Base-by-base conservation (phyloP, 306 rosid species). In the Acacia melanoxylon region DNA sequence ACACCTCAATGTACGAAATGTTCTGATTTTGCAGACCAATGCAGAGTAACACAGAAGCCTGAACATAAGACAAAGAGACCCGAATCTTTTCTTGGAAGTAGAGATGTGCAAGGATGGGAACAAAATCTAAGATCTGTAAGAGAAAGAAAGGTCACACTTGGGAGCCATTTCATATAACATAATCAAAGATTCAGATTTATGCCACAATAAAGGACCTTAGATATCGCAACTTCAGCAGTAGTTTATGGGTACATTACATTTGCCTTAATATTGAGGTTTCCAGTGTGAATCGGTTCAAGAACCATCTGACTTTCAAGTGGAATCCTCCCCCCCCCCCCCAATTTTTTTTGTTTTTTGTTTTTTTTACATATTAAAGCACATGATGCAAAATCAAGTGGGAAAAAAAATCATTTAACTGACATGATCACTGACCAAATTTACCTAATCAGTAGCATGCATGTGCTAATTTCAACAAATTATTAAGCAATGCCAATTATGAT, bases 1-100 rank as follows among this genome's bases (percentile, higher is more conserved):
- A 73, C 46, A 95, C 99, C 99, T 93, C 96, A 78, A 95, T 83
- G 78, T 87, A 80, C 4, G 94, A 84, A 84, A 93, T 69, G 82
- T 86, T 76, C 86, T 85, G 93, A 75, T 76, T 85, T 86, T 93
- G 99, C 85, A 95, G 82, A 59, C 99, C 98, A n/a, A 86, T 92
- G 86, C 98, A 95, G 68, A 95, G 93, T 85, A 95, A 88, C 74
- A 95, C 91, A 70, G 97, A 93, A 77, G 96, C 92, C 90, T 92
- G 96, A 72, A 85, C 87, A 84, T 83, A 79, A 16, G 94, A 84
- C 82, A 95, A 61, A 35, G 94, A 83, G 77, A 95, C 94, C 17
- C 94, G 97, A 85, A 95, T 85, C 82, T 89, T 92, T 83, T 78
- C 94, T 85, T 80, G 85, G 86, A 93, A 92, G 89, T 86, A 95